phyloP scores from a whole-genome alignment of 1,284 basidiomycete genomes.

The Spongispora temasekensis region DNA sequence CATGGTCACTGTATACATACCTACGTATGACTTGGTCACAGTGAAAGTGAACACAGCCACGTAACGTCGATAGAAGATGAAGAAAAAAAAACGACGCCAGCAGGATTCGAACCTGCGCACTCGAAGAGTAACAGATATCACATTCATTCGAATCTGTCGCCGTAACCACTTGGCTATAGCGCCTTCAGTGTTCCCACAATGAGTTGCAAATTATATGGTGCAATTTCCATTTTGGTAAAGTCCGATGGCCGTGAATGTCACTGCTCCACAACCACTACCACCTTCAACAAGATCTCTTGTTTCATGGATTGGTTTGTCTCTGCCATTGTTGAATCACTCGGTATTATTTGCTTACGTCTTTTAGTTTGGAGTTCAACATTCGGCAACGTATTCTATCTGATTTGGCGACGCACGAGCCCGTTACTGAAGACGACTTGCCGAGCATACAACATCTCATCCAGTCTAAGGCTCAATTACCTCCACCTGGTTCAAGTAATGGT shows the following conservation, averaged over 20 bases:
- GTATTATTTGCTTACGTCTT: background rate
- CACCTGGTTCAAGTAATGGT: slow-evolving; percentile 16
- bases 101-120: slow-evolving; percentile 45
- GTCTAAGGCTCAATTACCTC: slow-evolving; percentile 50
- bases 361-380: slow-evolving; percentile 73
- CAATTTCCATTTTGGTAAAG: slow-evolving; percentile 10
- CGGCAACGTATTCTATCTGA: slow-evolving; percentile 81
- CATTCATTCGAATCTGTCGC: slow-evolving; percentile 56
- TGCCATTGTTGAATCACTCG: background rate
- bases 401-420: slow-evolving; percentile 68
- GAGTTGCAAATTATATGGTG: background rate
- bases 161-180: slow-evolving; percentile 61
- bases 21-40: no score
- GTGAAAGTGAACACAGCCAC: background rate
- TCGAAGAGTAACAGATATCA: slow-evolving; percentile 44
- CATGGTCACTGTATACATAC: slow-evolving; percentile 11
- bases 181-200: slow-evolving; percentile 16
- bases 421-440: slow-evolving; percentile 46
- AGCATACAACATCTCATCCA: slow-evolving; percentile 59
- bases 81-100: slow-evolving; percentile 36
- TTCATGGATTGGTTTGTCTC: slow-evolving; percentile 34
- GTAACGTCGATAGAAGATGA: no score
- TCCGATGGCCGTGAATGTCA: no score
- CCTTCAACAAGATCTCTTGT: no score
- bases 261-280: no score